Evolutionary conservation across 1,284 basidiomycete species (phyloP).

Genomic region (Leccinum laetum): DNA sequence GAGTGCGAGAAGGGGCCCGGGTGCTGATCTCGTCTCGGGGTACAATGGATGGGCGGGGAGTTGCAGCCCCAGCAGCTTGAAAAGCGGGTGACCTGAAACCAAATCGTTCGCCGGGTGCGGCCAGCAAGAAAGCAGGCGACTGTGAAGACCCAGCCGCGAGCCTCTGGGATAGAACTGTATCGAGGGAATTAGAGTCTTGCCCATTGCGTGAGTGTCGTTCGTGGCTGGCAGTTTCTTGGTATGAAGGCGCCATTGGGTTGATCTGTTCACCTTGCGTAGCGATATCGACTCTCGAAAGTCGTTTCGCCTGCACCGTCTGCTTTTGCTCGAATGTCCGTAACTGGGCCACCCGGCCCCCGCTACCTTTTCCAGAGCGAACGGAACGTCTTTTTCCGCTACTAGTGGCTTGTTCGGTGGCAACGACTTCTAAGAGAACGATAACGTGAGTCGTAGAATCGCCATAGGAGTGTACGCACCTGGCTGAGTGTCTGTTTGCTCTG

Average conservation of each 20-base stretch:
- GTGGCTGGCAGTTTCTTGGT: not conserved
- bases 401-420: not conserved
- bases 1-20: not conserved
- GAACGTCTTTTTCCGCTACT: not conserved
- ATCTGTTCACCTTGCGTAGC: not conserved
- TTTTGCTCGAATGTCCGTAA: not conserved
- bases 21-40: not conserved
- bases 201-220: not conserved
- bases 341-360: not conserved
- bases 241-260: not conserved
- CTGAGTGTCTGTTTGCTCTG: not conserved
- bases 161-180: not conserved
- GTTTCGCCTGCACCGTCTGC: not conserved
- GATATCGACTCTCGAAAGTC: not conserved
- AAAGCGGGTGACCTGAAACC: not conserved
- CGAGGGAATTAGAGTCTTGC: not conserved
- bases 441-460: not conserved
- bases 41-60: not conserved
- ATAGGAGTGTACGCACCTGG: not conserved
- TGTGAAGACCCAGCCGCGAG: not conserved
- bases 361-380: not conserved
- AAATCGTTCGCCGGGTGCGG: not conserved
- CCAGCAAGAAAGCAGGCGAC: not conserved
- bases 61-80: not conserved
- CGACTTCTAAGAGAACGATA: not conserved